Evolutionary conservation across 345 rosid species (phyloP), one percentile per base, ranked within the genome.

Genomic region (Rhodomyrtus tomentosa): DNA sequence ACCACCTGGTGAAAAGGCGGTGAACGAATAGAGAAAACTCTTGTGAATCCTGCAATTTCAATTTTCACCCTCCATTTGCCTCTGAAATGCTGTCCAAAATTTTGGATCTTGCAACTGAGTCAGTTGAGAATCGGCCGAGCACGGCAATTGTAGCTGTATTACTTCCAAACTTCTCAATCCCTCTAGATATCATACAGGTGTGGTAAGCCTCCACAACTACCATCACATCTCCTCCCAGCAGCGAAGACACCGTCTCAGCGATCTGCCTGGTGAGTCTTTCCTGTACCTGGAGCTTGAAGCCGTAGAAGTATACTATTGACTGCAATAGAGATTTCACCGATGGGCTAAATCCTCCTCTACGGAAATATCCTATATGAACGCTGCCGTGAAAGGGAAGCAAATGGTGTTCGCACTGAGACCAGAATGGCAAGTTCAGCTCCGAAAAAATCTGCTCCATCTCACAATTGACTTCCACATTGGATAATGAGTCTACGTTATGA

Each of bases 361-460:
- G 73, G 85, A 92, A 90, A 90, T 93, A 98, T 50, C 98, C 99
- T 18, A 96, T 87, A 74, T 98, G 99, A 84, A 95, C 97, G 14
- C 91, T 95, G 49, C 99, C 99, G 38, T 94, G 92, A 87, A 98
- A 98, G 24, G 99, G 99, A 89, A 98, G 98, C 76, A 98, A 90
- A 89, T 98, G 99, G 91, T 98, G 99, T 85, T 98, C 98, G 36
- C 99, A 98, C 85, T 91, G 96, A 85, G 99, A 96, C 94, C 99
- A 96, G 85, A 98, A 91, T 1, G 95, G 81, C 22, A 98, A 38
- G 88, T 91, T 93, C 87, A 94, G 86, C 89, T 95, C 99, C n/a
- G 93, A 93, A 45, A 85, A 88, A 22, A 96, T 76, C 58, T 81
- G 92, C 84, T 85, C 88, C 36, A 86, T 86, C 10, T 68, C 80